Conservation (phyloP, 192 early-diverging fungal species). For the Spizellomyces punctatus region DNA sequence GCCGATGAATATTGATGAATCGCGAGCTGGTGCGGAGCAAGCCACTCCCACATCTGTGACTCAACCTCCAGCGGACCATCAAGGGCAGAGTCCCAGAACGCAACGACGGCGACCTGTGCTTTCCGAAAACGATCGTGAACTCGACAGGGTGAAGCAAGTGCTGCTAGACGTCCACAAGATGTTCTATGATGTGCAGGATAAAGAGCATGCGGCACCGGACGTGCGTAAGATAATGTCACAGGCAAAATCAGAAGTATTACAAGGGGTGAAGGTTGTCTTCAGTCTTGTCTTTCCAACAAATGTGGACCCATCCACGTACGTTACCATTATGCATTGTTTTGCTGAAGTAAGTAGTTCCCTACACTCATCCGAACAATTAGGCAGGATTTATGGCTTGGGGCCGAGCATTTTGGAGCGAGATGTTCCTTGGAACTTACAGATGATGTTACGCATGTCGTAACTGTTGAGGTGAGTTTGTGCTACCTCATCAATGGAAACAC, state of each 20-base stretch:
- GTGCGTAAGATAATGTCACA: conserved; percentile 58
- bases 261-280: conserved; percentile 74
- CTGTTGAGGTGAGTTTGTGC: conserved; percentile 63
- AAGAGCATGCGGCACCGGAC: conserved; percentile 18
- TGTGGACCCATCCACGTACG: conserved; percentile 43
- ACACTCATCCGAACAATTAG: conserved; percentile 10
- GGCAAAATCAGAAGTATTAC: conserved; percentile 66
- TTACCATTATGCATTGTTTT: not conserved
- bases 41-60: not conserved
- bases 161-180: conserved; percentile 66
- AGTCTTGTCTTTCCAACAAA: conserved; percentile 78
- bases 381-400: conserved; percentile 82
- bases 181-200: conserved; percentile 51
- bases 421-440: conserved; percentile 65
- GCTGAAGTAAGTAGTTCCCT: not conserved
- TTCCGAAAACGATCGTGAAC: conserved; percentile 45
- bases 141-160: conserved; percentile 48
- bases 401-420: conserved; percentile 78
- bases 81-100: not conserved
- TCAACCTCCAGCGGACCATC: not conserved
- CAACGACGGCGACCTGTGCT: conserved; percentile 24
- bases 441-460: conserved; percentile 85
- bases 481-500: not conserved
- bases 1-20: not conserved
- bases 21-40: not conserved